Base-by-base conservation (phyloP, 2,329 filamentous ascomycete species). In the Fusarium sterilihyphosum region DNA sequence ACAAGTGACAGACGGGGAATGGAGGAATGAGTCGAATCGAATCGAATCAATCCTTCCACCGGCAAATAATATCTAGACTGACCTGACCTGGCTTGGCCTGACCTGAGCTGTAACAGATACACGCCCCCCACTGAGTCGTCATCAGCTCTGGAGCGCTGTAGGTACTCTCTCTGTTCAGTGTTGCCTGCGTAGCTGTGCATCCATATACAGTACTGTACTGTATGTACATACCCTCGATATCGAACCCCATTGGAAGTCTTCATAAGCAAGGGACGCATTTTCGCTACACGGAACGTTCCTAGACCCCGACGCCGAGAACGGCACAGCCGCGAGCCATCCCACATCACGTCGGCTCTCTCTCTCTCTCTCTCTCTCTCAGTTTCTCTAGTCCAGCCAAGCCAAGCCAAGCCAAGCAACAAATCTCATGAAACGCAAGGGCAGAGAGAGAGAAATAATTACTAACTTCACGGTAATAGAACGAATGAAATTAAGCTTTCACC, bases 401-500 rank as follows among this genome's bases (percentile, higher is more conserved):
- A 35, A 29, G 24, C 14, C 52, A 50, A 50, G 35, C 26, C 38
- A 29, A 40, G 35, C 38, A 31, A 10, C 38, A 46, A n/a, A 61
- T 53, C 35, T 54, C 46, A 5, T 37, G 35, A 46, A 52, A 38
- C 44, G 35, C 50, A 53, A 58, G 50, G 67, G 62, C 52, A 41
- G 22, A 70, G 26, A 47, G 26, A 47, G 20, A 47, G 35, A 17
- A 53, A 59, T 37, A 33, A 29, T 52, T 18, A 24, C 37, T 44
- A 40, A 18, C 33, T n/a, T 40, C n/a, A 44, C 44, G 60, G 50
- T 38, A 50, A 53, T 41, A 59, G 26, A 46, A 61, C 9, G 17
- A 35, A 60, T 46, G 44, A 46, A 24, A 69, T 60, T 73, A 73
- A 74, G 59, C 71, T 69, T 74, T 74, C 67, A 33, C 59, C 71